Percentiles rank a stretch among this genome's conserved stretches.
Evolutionary conservation across 176 grass and related monocot genomes (phyloP).

Genomic region (Hsuehochloa calcarea): DNA sequence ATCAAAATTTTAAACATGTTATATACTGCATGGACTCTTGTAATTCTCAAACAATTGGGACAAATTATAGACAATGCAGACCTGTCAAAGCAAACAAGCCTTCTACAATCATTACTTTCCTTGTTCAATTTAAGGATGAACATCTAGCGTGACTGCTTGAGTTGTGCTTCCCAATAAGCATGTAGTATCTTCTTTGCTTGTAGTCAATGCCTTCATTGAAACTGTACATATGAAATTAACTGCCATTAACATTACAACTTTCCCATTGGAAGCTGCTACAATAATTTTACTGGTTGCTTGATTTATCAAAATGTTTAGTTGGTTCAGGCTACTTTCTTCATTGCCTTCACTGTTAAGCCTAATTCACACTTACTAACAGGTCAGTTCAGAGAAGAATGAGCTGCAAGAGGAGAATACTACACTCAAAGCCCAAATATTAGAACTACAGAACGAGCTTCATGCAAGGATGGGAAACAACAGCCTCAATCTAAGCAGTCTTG

Average conservation of each 20-base stretch:
- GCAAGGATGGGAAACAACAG: conserved; percentile 33
- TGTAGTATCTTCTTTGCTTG: not conserved
- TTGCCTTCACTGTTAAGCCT: conserved; percentile 2
- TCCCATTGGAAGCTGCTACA: not conserved
- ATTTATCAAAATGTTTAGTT: conserved; percentile 14
- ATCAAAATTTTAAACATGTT: not conserved
- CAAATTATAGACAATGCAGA: not conserved
- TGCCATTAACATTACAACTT: not conserved
- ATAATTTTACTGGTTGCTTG: not conserved
- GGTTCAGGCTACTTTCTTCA: not conserved
- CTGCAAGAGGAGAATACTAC: conserved; percentile 65
- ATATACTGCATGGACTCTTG: not conserved
- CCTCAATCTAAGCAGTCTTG: conserved; percentile 21
- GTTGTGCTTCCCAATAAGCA: not conserved
- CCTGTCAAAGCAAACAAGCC: not conserved
- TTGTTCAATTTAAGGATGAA: conserved; percentile 7
- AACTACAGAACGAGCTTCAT: conserved; percentile 52
- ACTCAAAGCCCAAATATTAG: conserved; percentile 45
- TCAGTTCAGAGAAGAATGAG: conserved; percentile 59
- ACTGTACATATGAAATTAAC: not conserved
- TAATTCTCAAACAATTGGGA: not conserved
- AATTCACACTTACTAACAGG: conserved; percentile 28
- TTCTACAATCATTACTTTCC: not conserved
- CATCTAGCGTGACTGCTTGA: not conserved
- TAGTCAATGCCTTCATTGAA: conserved; percentile 14